phyloP scores from a whole-genome alignment of 225 moss, liverwort and hornwort species.

The Straminergon stramineum region DNA sequence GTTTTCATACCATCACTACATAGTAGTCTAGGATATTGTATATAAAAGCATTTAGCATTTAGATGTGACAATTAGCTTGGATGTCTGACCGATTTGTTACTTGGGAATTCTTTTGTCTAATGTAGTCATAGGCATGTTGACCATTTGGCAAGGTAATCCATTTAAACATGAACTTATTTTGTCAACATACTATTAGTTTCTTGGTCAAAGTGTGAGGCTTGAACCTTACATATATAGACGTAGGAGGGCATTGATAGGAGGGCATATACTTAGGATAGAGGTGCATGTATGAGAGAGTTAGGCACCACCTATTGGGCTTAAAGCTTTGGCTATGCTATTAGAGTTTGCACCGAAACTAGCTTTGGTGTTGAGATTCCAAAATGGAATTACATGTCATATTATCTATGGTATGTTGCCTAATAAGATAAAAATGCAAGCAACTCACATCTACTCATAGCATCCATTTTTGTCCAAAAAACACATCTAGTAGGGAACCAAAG shows the following conservation, averaged over 20 bases:
- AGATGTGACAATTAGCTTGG: rapidly evolving
- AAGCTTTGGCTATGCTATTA: background rate
- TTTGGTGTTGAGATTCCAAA: rapidly evolving
- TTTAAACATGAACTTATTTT: background rate
- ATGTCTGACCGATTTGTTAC: rapidly evolving
- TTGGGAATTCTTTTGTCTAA: background rate
- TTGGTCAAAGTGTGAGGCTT: background rate
- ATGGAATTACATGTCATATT: background rate
- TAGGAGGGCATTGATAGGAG: rapidly evolving
- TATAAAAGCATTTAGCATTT: background rate
- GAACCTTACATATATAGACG: too few relatives aligned
- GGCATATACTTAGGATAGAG: background rate
- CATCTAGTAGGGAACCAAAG: background rate
- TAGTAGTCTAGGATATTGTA: background rate
- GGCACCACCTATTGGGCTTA: rapidly evolving
- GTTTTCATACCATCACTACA: background rate
- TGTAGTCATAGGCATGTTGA: background rate
- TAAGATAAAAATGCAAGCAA: background rate
- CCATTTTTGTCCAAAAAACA: background rate
- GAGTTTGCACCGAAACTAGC: background rate
- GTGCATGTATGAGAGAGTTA: background rate
- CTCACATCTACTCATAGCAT: background rate
- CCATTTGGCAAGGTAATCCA: rapidly evolving
- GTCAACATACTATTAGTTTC: rapidly evolving
- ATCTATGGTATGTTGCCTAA: rapidly evolving